Evolutionary conservation across 768 basidiomycete species (phyloP).

Genomic region (Tephrocybe sp.): DNA sequence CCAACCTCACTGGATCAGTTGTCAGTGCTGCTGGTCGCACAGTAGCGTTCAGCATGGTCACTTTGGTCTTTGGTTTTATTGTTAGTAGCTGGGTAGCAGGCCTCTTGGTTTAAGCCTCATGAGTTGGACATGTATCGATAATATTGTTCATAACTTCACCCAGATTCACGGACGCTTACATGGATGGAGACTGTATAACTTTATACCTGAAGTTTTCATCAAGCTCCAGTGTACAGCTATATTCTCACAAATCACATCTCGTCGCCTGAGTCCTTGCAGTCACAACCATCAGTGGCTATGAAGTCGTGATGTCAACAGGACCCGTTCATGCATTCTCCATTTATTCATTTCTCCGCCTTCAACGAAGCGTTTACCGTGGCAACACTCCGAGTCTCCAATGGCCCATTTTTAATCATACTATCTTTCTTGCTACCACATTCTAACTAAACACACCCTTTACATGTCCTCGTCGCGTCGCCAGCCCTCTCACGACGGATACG

Average conservation of each 20-base stretch:
- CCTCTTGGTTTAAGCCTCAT: slow-evolving; percentile 2
- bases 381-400: slow-evolving; percentile 1
- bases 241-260: too few relatives aligned
- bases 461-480: slow-evolving; percentile 10
- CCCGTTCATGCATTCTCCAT: neutral
- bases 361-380: neutral
- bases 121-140: too few relatives aligned
- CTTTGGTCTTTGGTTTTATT: neutral
- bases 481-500: slow-evolving; percentile 11
- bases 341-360: neutral
- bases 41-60: neutral
- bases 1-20: slow-evolving; percentile 40
- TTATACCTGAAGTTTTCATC: too few relatives aligned
- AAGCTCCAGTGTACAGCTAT: too few relatives aligned
- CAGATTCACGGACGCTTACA: too few relatives aligned
- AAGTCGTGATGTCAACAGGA: too few relatives aligned
- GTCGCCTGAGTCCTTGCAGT: too few relatives aligned
- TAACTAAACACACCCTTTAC: neutral
- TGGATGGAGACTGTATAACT: too few relatives aligned
- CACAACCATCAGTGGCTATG: slow-evolving; percentile 9
- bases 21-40: slow-evolving; percentile 25
- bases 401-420: slow-evolving; percentile 2
- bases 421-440: slow-evolving; percentile 34
- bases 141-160: too few relatives aligned
- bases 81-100: slow-evolving; percentile 6